Evolutionary conservation across 257 asterid species (phyloP).

Genomic region (Solanum medicagineum): DNA sequence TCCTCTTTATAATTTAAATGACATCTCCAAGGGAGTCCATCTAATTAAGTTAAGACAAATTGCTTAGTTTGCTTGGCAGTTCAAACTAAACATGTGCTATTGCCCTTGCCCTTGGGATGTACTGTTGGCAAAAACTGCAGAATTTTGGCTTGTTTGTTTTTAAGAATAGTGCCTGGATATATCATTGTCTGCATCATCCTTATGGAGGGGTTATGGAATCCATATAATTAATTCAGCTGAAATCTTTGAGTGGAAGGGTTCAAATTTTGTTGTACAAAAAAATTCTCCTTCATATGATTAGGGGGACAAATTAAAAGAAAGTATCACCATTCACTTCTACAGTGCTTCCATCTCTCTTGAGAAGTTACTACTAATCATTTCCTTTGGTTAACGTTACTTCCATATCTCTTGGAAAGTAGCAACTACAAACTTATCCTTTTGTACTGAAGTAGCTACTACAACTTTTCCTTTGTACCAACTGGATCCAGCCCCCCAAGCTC

Average conservation of each 20-base stretch:
- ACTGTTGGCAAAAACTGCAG: not conserved
- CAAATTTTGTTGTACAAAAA: not conserved
- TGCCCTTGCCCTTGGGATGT: not conserved
- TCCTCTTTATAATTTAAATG: not conserved
- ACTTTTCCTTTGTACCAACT: not conserved
- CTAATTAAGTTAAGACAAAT: not conserved
- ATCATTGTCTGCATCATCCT: not conserved
- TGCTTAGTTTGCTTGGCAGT: not conserved
- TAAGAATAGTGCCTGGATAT: not conserved
- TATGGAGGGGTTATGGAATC: not conserved
- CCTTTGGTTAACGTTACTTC: not conserved
- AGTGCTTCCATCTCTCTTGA: not conserved
- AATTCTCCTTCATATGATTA: not conserved
- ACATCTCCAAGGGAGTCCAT: not conserved
- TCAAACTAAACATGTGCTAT: not conserved
- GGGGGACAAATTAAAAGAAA: not conserved
- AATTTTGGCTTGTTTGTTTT: not conserved
- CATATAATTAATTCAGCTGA: not conserved
- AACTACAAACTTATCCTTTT: not conserved
- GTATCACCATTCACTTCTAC: not conserved
- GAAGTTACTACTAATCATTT: not conserved
- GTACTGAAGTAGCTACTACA: not conserved
- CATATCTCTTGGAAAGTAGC: not conserved
- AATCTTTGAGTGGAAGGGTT: not conserved
- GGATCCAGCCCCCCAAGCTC: not conserved